Conservation (phyloP, 1,284 basidiomycete genomes). For the Chondrostereum purpureum region DNA sequence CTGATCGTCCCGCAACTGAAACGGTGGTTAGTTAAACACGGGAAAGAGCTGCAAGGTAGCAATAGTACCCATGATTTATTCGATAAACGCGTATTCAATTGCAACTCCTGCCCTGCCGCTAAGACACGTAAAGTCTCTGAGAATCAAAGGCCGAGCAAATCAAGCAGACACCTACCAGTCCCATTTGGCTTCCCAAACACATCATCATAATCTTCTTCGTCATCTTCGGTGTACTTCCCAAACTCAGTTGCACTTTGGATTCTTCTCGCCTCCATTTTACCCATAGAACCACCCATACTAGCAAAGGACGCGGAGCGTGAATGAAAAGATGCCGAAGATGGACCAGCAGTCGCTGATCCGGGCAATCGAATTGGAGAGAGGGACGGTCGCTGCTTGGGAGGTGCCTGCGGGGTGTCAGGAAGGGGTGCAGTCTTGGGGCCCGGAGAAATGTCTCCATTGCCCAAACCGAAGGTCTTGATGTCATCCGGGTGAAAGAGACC, state of each 20-base stretch:
- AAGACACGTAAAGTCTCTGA: too few relatives aligned
- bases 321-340: constrained; percentile 24
- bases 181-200: constrained; percentile 77
- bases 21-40: constrained; percentile 1
- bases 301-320: constrained; percentile 54
- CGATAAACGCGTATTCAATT: constrained; percentile 78
- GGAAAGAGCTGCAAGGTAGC: constrained; percentile 6
- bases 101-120: constrained; percentile 63
- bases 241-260: constrained; percentile 55
- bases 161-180: constrained; percentile 36
- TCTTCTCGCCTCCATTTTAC: constrained; percentile 52
- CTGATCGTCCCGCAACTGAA: constrained; percentile 70
- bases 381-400: constrained; percentile 35
- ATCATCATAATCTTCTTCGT: constrained; percentile 85
- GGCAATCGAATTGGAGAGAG: constrained; percentile 30
- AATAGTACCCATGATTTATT: constrained; percentile 77
- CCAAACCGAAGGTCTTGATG: constrained; percentile 64
- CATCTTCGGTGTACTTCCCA: constrained; percentile 79
- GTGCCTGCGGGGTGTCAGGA: constrained; percentile 38
- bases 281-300: constrained; percentile 50
- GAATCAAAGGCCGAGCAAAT: constrained; percentile 6
- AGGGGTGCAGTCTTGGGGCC: constrained; percentile 62
- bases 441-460: constrained; percentile 34
- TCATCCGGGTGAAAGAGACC: constrained; percentile 86
- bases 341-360: constrained; percentile 15